Percentiles rank a stretch among this genome's conserved stretches.
phyloP scores from a whole-genome alignment of 1,284 basidiomycete genomes.

The Neolentinus lepideus region DNA sequence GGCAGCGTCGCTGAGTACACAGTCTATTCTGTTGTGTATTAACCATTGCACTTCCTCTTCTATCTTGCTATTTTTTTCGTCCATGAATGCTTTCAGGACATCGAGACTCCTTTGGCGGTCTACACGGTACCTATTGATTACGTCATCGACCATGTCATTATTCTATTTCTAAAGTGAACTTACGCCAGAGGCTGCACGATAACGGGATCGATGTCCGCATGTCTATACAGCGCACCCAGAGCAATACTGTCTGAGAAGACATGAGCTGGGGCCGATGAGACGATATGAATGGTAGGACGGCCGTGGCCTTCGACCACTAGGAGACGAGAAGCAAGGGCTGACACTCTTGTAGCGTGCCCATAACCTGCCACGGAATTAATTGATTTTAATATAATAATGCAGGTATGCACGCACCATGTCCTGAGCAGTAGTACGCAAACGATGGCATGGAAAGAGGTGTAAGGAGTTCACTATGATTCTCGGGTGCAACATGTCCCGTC shows the following conservation, averaged over 20 bases:
- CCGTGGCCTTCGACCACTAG: conserved; percentile 28
- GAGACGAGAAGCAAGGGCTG: conserved; percentile 55
- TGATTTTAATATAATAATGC: neutral
- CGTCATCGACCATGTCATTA: neutral
- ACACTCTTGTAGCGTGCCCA: conserved; percentile 69
- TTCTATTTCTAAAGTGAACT: conserved; percentile 18
- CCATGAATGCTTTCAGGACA: conserved; percentile 52
- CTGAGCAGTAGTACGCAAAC: conserved; percentile 67
- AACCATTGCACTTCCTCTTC: conserved; percentile 56
- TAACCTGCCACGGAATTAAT: conserved; percentile 45
- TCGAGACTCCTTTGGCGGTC: conserved; percentile 64
- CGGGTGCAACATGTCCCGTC: too few relatives aligned
- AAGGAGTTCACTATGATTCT: too few relatives aligned
- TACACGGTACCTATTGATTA: conserved; percentile 50
- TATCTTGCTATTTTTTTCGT: conserved; percentile 45
- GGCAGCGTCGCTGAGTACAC: conserved; percentile 70
- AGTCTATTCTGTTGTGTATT: conserved; percentile 38
- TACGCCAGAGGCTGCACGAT: conserved; percentile 69
- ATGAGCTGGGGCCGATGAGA: conserved; percentile 61
- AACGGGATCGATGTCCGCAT: conserved; percentile 65
- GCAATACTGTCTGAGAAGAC: conserved; percentile 58
- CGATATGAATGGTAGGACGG: conserved; percentile 44
- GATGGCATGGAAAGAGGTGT: neutral
- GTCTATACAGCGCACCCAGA: conserved; percentile 53
- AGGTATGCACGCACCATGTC: conserved; percentile 44